These are phyloP conservation scores for Suhomyces kilbournensis DNA, from an alignment of 805 yeast species.

Conservation along the genomic window DNA sequence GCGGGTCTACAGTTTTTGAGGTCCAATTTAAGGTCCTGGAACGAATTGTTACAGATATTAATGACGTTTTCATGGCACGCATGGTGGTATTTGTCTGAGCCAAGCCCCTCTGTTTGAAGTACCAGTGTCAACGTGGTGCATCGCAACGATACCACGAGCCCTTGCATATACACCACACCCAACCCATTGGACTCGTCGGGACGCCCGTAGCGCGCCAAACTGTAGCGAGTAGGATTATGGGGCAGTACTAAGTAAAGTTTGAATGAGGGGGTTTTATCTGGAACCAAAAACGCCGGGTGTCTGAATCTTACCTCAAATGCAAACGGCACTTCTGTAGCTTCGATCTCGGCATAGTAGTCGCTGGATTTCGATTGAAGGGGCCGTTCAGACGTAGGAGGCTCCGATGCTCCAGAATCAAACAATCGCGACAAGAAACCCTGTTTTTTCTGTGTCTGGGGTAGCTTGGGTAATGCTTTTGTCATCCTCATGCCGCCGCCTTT, in stretches of 20 bases:
- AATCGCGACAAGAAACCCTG: slow-evolving; percentile 29
- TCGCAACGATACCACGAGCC: slow-evolving; percentile 31
- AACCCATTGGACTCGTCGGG: slow-evolving; percentile 46
- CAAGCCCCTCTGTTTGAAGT: slow-evolving; percentile 8
- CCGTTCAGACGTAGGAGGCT: neutral
- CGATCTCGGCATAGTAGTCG: slow-evolving; percentile 19
- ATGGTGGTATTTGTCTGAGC: slow-evolving; percentile 21
- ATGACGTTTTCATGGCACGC: slow-evolving; percentile 23
- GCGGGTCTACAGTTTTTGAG: slow-evolving; percentile 31
- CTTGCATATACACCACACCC: slow-evolving; percentile 44
- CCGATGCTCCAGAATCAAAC: slow-evolving; percentile 13
- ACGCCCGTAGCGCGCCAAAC: slow-evolving; percentile 27
- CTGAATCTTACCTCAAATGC: slow-evolving; percentile 49
- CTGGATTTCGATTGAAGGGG: neutral
- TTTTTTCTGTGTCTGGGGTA: slow-evolving; percentile 15
- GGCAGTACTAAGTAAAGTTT: slow-evolving; percentile 29
- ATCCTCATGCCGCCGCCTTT: slow-evolving; percentile 11
- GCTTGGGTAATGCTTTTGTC: slow-evolving; percentile 17
- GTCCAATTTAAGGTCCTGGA: slow-evolving; percentile 37
- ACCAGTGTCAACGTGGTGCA: slow-evolving; percentile 25
- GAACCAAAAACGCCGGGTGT: slow-evolving; percentile 46
- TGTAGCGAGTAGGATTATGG: slow-evolving; percentile 26
- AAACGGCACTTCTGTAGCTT: slow-evolving; percentile 36
- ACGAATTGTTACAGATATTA: slow-evolving; percentile 30
- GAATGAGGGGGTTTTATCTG: slow-evolving; percentile 38